These are phyloP conservation scores for Pezicula radicicola DNA, from an alignment of 2,329 filamentous ascomycete species.

Conservation along the genomic window DNA sequence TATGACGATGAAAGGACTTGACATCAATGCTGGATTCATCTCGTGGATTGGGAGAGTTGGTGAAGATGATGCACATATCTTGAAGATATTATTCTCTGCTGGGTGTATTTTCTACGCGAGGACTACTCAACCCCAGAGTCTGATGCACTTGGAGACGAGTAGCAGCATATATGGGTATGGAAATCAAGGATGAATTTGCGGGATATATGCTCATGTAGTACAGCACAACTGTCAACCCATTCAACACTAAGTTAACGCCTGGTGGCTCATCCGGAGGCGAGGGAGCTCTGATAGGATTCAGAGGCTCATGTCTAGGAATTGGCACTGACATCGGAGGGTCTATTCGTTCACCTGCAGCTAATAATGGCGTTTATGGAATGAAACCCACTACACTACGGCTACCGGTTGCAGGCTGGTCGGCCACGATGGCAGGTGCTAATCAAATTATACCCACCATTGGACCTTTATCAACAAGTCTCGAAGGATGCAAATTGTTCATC, in stretches of 20 bases:
- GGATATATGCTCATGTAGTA: neutral
- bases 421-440: constrained; percentile 21
- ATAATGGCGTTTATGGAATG: constrained; percentile 35
- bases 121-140: constrained; percentile 50
- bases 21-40: constrained; percentile 47
- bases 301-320: constrained; percentile 50
- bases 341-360: constrained; percentile 44
- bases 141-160: constrained; percentile 51
- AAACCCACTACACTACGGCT: constrained; percentile 26
- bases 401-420: constrained; percentile 17
- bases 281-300: constrained; percentile 48
- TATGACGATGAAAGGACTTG: constrained; percentile 43
- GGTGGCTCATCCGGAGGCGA: constrained; percentile 57
- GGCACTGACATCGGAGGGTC: constrained; percentile 51
- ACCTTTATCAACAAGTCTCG: constrained; percentile 49
- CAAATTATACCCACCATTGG: constrained; percentile 47
- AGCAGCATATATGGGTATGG: constrained; percentile 43
- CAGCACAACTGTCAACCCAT: constrained; percentile 37
- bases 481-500: constrained; percentile 41
- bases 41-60: constrained; percentile 42
- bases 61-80: constrained; percentile 42
- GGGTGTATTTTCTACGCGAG: constrained; percentile 50
- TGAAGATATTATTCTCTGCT: constrained; percentile 42
- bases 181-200: neutral
- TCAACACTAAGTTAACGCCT: constrained; percentile 45